Percentiles rank a stretch among this genome's conserved stretches.
These are phyloP conservation scores for Lindgomyces ingoldianus DNA, from an alignment of 495 filamentous ascomycete genomes.

Conservation along the genomic window DNA sequence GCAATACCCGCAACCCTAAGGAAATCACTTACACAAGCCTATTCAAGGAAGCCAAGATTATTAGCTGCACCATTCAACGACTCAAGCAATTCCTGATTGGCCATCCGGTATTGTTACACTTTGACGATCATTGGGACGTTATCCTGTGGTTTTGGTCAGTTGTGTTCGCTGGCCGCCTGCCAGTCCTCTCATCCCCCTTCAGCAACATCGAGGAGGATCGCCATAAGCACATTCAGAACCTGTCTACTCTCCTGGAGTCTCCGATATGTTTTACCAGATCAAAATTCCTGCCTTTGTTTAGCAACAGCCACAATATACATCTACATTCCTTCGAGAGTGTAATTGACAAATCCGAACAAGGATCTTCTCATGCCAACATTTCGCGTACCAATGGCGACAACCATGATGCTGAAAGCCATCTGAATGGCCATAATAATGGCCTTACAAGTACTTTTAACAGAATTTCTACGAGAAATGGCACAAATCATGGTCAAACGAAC, in stretches of 20 bases:
- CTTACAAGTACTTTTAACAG: too few relatives aligned
- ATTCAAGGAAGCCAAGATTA: too few relatives aligned
- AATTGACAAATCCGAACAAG: neutral
- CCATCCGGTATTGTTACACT: constrained; percentile 1
- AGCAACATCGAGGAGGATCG: constrained; percentile 12
- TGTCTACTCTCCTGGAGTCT: neutral
- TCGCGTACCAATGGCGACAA: too few relatives aligned
- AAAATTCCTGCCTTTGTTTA: neutral
- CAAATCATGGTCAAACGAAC: neutral
- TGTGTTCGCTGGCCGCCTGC: neutral
- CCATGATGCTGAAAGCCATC: too few relatives aligned
- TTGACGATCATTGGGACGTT: constrained; percentile 14
- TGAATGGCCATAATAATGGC: too few relatives aligned
- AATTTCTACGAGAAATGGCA: too few relatives aligned
- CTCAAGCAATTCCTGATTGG: neutral
- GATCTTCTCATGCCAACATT: neutral
- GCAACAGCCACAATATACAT: neutral
- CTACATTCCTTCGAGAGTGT: neutral
- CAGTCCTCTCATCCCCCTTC: constrained; percentile 8
- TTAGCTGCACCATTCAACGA: neutral
- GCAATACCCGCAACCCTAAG: too few relatives aligned
- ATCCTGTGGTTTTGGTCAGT: constrained; percentile 25
- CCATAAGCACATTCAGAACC: neutral
- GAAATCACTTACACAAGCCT: too few relatives aligned
- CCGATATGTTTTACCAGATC: constrained; percentile 17